A percentile compares a stretch with the other conserved stretches of the same genome.
These are phyloP conservation scores for Penicillium canescens DNA, from an alignment of 495 filamentous ascomycete species.

Conservation along the genomic window DNA sequence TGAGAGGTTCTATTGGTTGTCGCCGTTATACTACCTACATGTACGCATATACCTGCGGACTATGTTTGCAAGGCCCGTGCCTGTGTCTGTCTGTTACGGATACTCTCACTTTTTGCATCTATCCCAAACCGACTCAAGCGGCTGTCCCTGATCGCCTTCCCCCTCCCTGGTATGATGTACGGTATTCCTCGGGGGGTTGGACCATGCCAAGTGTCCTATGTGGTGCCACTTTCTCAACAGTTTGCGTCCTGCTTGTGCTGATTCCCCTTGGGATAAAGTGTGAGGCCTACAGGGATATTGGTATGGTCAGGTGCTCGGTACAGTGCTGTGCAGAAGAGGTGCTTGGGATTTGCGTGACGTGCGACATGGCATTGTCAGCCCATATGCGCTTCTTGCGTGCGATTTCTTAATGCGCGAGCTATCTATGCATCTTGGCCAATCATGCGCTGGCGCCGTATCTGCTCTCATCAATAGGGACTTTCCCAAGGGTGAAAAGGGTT, in stretches of 20 bases:
- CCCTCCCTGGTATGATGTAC: no score
- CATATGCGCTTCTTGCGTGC: constrained; percentile 9
- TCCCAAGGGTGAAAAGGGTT: background rate
- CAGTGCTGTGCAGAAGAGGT: constrained; percentile 8
- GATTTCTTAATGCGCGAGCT: constrained; percentile 4
- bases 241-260: background rate
- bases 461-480: background rate
- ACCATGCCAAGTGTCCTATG: constrained; percentile 1
- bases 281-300: constrained; percentile 1
- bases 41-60: background rate
- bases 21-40: no score
- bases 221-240: constrained; percentile 6
- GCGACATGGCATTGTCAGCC: constrained; percentile 9
- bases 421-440: constrained; percentile 1
- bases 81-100: no score
- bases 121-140: constrained; percentile 2
- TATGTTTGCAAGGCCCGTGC: background rate
- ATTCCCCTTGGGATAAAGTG: constrained; percentile 3
- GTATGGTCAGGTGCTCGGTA: constrained; percentile 10
- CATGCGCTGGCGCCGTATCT: background rate
- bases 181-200: background rate
- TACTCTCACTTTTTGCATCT: background rate
- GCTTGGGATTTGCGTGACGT: constrained; percentile 9
- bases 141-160: constrained; percentile 10
- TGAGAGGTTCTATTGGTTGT: no score